Evolutionary conservation across 1,284 basidiomycete genomes (phyloP), one percentile per base, ranked within the genome.

Genomic region (Cryptococcus sp.): DNA sequence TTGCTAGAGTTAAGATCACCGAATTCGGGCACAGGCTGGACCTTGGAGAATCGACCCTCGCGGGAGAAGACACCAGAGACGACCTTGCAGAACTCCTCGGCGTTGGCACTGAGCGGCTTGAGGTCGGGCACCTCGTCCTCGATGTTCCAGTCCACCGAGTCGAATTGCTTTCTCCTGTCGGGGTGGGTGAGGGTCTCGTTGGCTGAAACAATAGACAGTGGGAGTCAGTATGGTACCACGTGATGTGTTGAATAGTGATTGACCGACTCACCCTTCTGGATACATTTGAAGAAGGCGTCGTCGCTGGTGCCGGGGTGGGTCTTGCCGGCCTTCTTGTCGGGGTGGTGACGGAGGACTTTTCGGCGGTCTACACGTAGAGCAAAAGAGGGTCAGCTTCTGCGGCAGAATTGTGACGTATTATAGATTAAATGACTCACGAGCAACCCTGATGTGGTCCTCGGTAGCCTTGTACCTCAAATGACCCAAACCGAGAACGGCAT

Each of bases 221-320:
- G 16, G 16, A 8, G 10, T 25, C 41, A 19, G 41, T 42, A 42
- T 19, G 7, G 41, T 19, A 19, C 3, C 3, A 42, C 7, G 7
- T 25, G 25, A 25, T 25, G 25, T 25, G 39, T 41, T 11, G 42
- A 45, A 45, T 4, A 2, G 15, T 10, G 43, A 52, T 13, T 5
- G 17, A 39, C n/a, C 25, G 27, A 17, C 69, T 59, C 54, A 81
- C 81, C 81, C 80, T 99, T 99, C 81, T 91, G 88, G 70, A 99
- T 97, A 77, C 95, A 99, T 82, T 99, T 99, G 90, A 99, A 99
- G 85, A 99, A 99, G 4, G 88, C 88, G 75, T 99, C 95, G 80
- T 98, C 94, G 81, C 97, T 97, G 55, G 85, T 84, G 58, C 86
- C 84, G 64, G 86, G 82, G 3, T 77, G 71, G 22, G 51, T 45